Evolutionary conservation across 1,284 basidiomycete genomes (phyloP), one percentile per base, ranked within the genome.

Genomic region (Athelia psychrophila): DNA sequence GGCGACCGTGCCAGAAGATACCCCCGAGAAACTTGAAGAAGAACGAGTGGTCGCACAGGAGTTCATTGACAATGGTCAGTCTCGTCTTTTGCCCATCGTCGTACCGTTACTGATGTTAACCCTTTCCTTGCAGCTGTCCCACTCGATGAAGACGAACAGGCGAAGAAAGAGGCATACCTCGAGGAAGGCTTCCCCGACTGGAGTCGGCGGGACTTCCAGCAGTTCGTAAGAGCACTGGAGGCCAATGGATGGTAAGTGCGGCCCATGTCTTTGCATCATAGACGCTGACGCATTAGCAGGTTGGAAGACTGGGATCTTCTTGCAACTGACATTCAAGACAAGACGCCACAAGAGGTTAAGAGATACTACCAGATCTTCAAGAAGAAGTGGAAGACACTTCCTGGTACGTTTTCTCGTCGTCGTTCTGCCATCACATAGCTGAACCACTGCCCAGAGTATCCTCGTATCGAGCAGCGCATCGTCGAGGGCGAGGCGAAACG

Each of bases 151-250:
- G 89, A 93, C 51, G 95, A 98, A 64, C 72, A 81, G 55, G 80
- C 80, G 5, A 76, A 84, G 64, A 96, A 96, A 70, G 92, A 95
- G 47, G 78, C 78, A 44, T 82, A 91, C 32, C 81, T 87, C n/a
- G 78, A 77, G 27, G 76, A 88, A 52, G 94, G 95, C 15, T 97
- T 97, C 72, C 82, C 85, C 30, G 86, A 89, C 59, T 97, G 95
- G 95, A 93, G 88, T 64, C 80, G 92, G 56, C 83, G 93, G 44
- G 95, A 98, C 66, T 98, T 94, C 78, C 94, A 96, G 63, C 88
- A 90, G 60, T 93, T 98, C 63, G 81, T 98, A 47, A 80, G 84
- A 49, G 93, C 86, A 0, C 74, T 94, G 44, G 96, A 98, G 66
- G 83, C 82, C 8, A 86, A 94, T 65, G 96, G 95, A 51, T 92